Conservation (phyloP, 495 filamentous ascomycete species). For the Xylaria telfairii region DNA sequence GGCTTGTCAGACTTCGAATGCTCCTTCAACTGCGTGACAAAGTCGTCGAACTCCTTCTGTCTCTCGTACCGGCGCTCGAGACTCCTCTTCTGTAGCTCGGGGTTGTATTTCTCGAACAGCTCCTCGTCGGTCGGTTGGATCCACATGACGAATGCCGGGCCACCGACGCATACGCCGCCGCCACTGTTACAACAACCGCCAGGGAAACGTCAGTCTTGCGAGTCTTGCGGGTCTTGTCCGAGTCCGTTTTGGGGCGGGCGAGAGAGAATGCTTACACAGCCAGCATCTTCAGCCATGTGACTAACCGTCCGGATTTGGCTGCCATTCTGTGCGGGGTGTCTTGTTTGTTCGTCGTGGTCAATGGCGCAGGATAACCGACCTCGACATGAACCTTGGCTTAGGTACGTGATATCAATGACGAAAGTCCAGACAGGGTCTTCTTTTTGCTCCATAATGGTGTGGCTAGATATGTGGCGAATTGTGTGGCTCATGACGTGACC, state of each 20-base stretch:
- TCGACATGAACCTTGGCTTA: neutral
- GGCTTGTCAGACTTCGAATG: conserved; percentile 91
- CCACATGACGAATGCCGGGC: conserved; percentile 81
- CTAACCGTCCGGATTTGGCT: conserved; percentile 33
- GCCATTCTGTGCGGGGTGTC: conserved; percentile 34
- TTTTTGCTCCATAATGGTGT: conserved; percentile 19
- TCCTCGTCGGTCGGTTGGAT: conserved; percentile 89
- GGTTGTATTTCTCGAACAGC: conserved; percentile 89
- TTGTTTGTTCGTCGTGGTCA: neutral
- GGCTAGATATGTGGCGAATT: conserved; percentile 16
- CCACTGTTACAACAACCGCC: conserved; percentile 58
- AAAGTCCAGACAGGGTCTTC: conserved; percentile 32
- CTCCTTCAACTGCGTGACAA: conserved; percentile 80
- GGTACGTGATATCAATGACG: conserved; percentile 33
- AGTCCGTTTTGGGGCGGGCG: neutral
- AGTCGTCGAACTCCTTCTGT: conserved; percentile 87
- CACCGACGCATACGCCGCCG: conserved; percentile 73
- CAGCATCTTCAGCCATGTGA: conserved; percentile 56
- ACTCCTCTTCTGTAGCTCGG: conserved; percentile 85
- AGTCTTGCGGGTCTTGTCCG: neutral
- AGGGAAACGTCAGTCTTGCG: conserved; percentile 30
- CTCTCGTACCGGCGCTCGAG: conserved; percentile 73
- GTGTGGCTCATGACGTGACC: conserved; percentile 3
- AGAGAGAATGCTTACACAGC: conserved; percentile 58
- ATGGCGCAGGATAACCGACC: neutral